Evolutionary conservation across 352 stramenopile species (phyloP), one percentile per base, ranked within the genome.

Genomic region (Elongisporangium undulatum): DNA sequence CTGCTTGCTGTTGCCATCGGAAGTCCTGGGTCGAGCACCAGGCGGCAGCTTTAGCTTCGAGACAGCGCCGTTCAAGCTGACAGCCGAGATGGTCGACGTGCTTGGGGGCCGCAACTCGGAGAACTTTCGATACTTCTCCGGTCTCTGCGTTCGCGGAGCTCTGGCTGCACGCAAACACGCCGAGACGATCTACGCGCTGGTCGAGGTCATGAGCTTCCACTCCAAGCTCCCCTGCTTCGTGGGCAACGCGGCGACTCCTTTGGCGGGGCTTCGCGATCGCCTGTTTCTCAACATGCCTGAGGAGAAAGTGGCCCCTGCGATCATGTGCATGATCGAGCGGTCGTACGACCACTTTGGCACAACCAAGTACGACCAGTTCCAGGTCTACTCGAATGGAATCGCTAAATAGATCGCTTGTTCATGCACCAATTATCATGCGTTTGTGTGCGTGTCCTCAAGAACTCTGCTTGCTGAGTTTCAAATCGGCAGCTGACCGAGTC

Each of bases 51-150:
- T 96, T 55, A 96, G 92, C 58, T 98, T 99, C 59, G 96, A 99
- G 77, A 96, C 88, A 13, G 96, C 96, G 20, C 96, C 96, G 9
- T 99, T 99, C 74, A 99, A 99, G 69, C 79, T 99, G 48, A 98
- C 96, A 23, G 68, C 86, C 19, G 95, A 98, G 57, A 98, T 98
- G 85, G 90, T 98, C 17, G 88, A 97, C 62, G 79, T 98, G 4
- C 83, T 99, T 49, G 96, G 92, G 26, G 96, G 96, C 0, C 85
- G 92, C 3, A 65, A 97, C 51, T 98, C 89, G 29, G 67, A 74
- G 21, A 90, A 94, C 19, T 99, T 99, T 66, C 64, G 90, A 57
- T 94, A 93, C 61, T 99, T 98, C 70, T 85, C 85, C 23, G 89
- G 97, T 39, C 71, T 99, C 59, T 99, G 96, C 62, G 94, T 97